These are phyloP conservation scores for Casuarina equisetifolia DNA, from an alignment of 306 rosid genomes.

Conservation along the genomic window DNA sequence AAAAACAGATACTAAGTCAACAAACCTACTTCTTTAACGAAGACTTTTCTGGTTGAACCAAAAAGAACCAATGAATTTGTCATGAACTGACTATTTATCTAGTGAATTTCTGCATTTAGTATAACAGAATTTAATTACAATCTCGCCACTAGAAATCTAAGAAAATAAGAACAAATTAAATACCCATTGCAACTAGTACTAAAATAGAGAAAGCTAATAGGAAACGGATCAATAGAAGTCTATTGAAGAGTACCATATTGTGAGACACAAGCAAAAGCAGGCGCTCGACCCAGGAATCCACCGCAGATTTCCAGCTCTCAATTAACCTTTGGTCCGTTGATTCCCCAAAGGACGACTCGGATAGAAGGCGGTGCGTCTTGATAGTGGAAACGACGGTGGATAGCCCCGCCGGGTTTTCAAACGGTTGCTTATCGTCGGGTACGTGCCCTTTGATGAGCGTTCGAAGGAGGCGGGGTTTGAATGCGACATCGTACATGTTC, in stretches of 20 bases:
- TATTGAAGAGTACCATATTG: conserved; percentile 45
- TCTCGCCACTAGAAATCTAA: neutral
- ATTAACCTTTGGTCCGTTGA: conserved; percentile 36
- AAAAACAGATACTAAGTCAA: neutral
- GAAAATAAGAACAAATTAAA: neutral
- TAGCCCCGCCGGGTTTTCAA: conserved; percentile 40
- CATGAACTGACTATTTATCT: no score
- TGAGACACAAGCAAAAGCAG: conserved; percentile 46
- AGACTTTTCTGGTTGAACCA: neutral
- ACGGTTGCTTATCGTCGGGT: conserved; percentile 46
- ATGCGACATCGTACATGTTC: conserved; percentile 63
- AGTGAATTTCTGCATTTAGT: no score
- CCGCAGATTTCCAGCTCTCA: conserved; percentile 61
- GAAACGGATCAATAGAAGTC: neutral
- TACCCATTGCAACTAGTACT: neutral
- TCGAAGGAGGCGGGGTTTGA: conserved; percentile 70
- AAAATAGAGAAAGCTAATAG: neutral
- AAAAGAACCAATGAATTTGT: no score
- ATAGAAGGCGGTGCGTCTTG: conserved; percentile 61
- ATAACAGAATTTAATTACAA: neutral
- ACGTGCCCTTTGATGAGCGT: conserved; percentile 50
- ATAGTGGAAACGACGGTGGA: conserved; percentile 47
- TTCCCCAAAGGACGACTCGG: conserved; percentile 40
- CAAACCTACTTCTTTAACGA: neutral
- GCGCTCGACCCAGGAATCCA: conserved; percentile 69